Evolutionary conservation across 1,284 basidiomycete species (phyloP), one percentile per base, ranked within the genome.

Genomic region (Trichosporon faecale): DNA sequence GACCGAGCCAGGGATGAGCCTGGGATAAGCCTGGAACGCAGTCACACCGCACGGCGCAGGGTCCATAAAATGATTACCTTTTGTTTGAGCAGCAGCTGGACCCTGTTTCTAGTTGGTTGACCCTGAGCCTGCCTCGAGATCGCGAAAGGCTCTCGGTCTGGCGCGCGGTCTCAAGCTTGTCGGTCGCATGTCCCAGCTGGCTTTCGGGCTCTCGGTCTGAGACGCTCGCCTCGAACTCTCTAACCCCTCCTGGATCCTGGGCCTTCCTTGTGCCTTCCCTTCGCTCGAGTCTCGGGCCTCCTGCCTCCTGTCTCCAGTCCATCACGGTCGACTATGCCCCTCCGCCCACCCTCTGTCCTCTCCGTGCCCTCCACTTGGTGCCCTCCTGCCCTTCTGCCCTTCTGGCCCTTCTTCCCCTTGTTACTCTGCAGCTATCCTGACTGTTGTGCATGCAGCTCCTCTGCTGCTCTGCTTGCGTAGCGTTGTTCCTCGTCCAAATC

Each of bases 21-120:
- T n/a, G 27, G 57, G 57, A 31, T 16, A 61, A 33, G 57, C 18
- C 57, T 61, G 57, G 57, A 61, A 61, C 57, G 33, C 27, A 61
- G 29, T 61, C 57, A 61, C 57, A 61, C 57, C 8, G 57, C 27
- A 33, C 16, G 29, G 57, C 11, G 29, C 57, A 61, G 57, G 57
- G 57, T 31, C 18, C 29, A 27, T 16, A 16, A 31, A 33, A 21
- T 31, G 57, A 61, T 61, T 31, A 61, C 57, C 57, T 61, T 31
- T 29, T 61, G 57, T 61, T 61, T 61, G 57, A 61, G 57, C 27
- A 27, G 3, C 27, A n/a, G 18, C 18, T 61, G 57, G 57, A 61
- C 57, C 57, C 57, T 61, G 57, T 31, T 61, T 61, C 27, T 61
- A 29, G 27, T 61, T 33, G 27, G 57, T 2, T 6, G 27, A 61